Evolutionary conservation across 768 basidiomycete genomes (phyloP).

Genomic region (Rhodotorula graminis): DNA sequence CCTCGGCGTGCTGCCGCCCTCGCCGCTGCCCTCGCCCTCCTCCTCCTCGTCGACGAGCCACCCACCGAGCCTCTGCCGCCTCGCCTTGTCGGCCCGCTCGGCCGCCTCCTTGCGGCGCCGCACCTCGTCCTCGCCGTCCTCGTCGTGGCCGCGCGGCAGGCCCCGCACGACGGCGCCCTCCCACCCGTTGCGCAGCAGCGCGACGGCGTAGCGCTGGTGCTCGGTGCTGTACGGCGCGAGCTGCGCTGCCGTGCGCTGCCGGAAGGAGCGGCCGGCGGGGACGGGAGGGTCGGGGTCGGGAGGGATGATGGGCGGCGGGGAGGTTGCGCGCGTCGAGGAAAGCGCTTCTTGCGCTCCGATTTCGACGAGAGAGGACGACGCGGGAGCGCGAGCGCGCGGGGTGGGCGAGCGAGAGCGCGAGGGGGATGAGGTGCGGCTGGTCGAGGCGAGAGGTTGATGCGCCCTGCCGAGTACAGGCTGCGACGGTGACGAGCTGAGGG

Average conservation of each 20-base stretch:
- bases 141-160: background rate
- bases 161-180: slow-evolving; percentile 36
- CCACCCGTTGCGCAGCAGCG: slow-evolving; percentile 34
- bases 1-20: background rate
- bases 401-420: background rate
- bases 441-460: background rate
- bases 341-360: too few species aligned
- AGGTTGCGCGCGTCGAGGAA: background rate
- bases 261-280: slow-evolving; percentile 23
- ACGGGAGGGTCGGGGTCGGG: background rate
- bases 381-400: background rate
- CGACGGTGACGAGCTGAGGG: background rate
- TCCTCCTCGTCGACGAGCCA: slow-evolving; percentile 37
- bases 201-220: slow-evolving; percentile 23
- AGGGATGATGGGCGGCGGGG: slow-evolving; percentile 2
- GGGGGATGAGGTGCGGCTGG: background rate
- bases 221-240: slow-evolving; percentile 39
- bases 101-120: slow-evolving; percentile 15
- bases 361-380: background rate
- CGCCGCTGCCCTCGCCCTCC: background rate
- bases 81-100: slow-evolving; percentile 9
- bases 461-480: background rate
- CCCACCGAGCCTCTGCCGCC: slow-evolving; percentile 33
- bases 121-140: slow-evolving; percentile 13
- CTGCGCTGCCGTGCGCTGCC: slow-evolving; percentile 33